Evolutionary conservation across 495 filamentous ascomycete species (phyloP).

Genomic region (Lindgomyces ingoldianus): DNA sequence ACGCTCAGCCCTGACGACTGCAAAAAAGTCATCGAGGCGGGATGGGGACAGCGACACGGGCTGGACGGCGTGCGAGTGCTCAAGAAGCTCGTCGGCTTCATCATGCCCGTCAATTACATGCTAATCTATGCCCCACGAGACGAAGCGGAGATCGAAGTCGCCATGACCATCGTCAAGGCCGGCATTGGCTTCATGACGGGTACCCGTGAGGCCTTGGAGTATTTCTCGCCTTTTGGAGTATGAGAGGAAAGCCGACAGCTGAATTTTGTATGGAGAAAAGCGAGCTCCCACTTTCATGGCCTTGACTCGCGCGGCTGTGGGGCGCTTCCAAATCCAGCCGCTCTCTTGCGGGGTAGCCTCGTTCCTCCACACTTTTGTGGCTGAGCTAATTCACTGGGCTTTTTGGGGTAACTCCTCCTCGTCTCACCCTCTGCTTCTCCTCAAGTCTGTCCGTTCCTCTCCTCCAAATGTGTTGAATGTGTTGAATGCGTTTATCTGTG

Average conservation of each 20-base stretch:
- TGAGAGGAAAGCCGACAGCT: not conserved
- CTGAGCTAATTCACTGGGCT: slow-evolving; percentile 2
- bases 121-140: slow-evolving; percentile 82
- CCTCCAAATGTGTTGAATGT: not conserved
- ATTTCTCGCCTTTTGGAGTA: not conserved
- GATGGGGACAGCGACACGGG: slow-evolving; percentile 84
- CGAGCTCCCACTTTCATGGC: not conserved
- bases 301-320: slow-evolving; percentile 17
- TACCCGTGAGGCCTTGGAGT: slow-evolving; percentile 12
- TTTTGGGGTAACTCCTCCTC: not conserved
- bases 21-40: slow-evolving; percentile 71
- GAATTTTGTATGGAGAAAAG: not conserved
- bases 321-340: not conserved
- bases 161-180: slow-evolving; percentile 63
- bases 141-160: slow-evolving; percentile 65
- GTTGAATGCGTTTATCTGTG: not conserved
- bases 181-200: slow-evolving; percentile 23
- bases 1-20: slow-evolving; percentile 77
- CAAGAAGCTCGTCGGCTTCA: slow-evolving; percentile 50
- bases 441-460: not conserved
- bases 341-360: slow-evolving; percentile 12
- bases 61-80: slow-evolving; percentile 61
- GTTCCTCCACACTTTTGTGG: not conserved
- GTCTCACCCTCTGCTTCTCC: not conserved
- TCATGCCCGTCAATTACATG: slow-evolving; percentile 61